Evolutionary conservation across 495 filamentous ascomycete species (phyloP), one percentile per base, ranked within the genome.

Genomic region (Parachaetomium inaequale): DNA sequence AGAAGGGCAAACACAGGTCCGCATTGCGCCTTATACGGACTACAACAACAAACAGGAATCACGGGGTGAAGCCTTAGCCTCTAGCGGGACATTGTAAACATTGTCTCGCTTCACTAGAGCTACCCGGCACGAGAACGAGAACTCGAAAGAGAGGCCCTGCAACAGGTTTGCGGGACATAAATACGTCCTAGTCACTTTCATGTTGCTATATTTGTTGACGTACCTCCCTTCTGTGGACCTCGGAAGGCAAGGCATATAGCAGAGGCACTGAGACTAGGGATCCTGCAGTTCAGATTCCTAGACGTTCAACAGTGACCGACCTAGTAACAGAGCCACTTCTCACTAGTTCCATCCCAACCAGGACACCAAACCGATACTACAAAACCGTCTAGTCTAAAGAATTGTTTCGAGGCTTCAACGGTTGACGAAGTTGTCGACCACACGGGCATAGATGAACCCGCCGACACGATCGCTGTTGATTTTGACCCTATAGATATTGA

Each of bases 181-280:
- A 54, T 15, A 25, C 12, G n/a, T 54, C 31, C 51, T 54, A 54
- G 51, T 25, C 32, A 23, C 51, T 25, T 21, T 54, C 32, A 8
- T 21, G 7, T 54, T 54, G n/a, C 51, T 54, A 54, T 54, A 54
- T 23, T 53, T 36, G 2, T 53, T 53, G 29, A 53, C 29, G 29
- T 53, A 54, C 32, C 51, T 54, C 32, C 51, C 32, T 54, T 54
- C 46, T 50, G 12, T 38, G n/a, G n/a, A n/a, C n/a, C n/a, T n/a
- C n/a, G n/a, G n/a, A n/a, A n/a, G n/a, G n/a, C n/a, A n/a, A n/a
- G n/a, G n/a, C n/a, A n/a, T n/a, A n/a, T n/a, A n/a, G n/a, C n/a
- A 25, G 46, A 50, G 46, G 25, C 23, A 50, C 26, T 21, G 3
- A 50, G 12, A 26, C 46, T n/a, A 50, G 3, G 1, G 8, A 28